These are phyloP conservation scores for Podospora australis DNA, from an alignment of 495 filamentous ascomycete genomes.

Conservation along the genomic window DNA sequence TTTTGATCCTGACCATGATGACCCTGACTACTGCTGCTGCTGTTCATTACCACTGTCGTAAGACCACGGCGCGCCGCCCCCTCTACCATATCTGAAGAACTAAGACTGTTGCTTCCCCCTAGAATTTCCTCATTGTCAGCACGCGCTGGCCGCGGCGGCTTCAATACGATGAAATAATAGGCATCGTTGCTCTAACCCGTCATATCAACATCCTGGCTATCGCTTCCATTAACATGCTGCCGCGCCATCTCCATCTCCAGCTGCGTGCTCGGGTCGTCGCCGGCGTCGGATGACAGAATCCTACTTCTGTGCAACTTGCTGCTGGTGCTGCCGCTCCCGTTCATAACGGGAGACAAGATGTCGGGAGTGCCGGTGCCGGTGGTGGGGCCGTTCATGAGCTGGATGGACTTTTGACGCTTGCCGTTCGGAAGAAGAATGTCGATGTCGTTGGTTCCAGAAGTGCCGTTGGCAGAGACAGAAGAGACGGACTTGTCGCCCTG, in stretches of 20 bases:
- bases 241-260: slow-evolving; percentile 43
- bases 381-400: slow-evolving; percentile 32
- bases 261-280: slow-evolving; percentile 39
- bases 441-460: slow-evolving; percentile 22
- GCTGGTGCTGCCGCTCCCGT: slow-evolving; percentile 3
- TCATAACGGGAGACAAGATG: slow-evolving; percentile 9
- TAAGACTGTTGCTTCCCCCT: too few species aligned
- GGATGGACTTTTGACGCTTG: slow-evolving; percentile 40
- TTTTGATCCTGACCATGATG: too few species aligned
- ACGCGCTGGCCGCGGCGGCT: too few species aligned
- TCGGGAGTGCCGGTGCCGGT: not conserved
- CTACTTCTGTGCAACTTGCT: not conserved
- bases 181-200: slow-evolving; percentile 42
- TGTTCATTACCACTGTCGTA: too few species aligned
- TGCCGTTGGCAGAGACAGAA: not conserved
- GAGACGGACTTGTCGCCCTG: slow-evolving; percentile 22
- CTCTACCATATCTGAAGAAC: too few species aligned
- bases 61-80: too few species aligned
- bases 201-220: slow-evolving; percentile 55
- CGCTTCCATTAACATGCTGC: slow-evolving; percentile 16
- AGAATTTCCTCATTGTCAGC: too few species aligned
- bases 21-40: too few species aligned
- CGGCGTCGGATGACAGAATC: slow-evolving; percentile 15
- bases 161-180: too few species aligned
- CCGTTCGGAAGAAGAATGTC: slow-evolving; percentile 24